Evolutionary conservation across 768 basidiomycete genomes (phyloP).

Genomic region (Imleria badia): DNA sequence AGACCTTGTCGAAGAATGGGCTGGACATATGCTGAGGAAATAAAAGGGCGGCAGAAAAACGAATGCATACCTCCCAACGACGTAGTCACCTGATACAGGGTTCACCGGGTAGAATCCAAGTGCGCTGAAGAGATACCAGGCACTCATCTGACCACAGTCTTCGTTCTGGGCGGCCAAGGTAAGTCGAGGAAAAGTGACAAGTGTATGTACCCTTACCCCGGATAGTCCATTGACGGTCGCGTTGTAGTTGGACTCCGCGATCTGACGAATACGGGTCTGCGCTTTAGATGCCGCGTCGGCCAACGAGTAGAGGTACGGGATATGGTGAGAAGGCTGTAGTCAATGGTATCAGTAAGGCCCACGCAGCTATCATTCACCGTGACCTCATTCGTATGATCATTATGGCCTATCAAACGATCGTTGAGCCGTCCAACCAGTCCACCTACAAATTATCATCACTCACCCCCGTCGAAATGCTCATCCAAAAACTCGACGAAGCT

Average conservation of each 20-base stretch:
- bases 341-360: constrained; percentile 4
- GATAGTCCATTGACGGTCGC: constrained; percentile 67
- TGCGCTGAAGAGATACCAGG: constrained; percentile 82
- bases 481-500: constrained; percentile 69
- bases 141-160: constrained; percentile 90
- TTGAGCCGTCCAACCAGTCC: background rate
- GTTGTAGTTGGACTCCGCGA: constrained; percentile 65
- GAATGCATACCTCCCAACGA: constrained; percentile 63
- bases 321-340: constrained; percentile 76
- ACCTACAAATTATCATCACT: constrained; percentile 10
- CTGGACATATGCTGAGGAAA: constrained; percentile 15
- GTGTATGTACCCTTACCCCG: constrained; percentile 49
- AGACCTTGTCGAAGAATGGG: constrained; percentile 56
- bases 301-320: constrained; percentile 77
- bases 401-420: constrained; percentile 51
- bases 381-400: constrained; percentile 80
- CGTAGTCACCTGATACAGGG: constrained; percentile 72
- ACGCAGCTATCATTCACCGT: background rate
- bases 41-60: background rate
- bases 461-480: constrained; percentile 49
- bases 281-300: constrained; percentile 70
- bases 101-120: constrained; percentile 87
- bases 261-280: constrained; percentile 67
- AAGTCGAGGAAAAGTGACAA: background rate
- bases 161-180: constrained; percentile 56